Percentiles rank a stretch among this genome's conserved stretches.
Conservation (phyloP, 1,284 basidiomycete species). For the Rhodotorula sp. region DNA sequence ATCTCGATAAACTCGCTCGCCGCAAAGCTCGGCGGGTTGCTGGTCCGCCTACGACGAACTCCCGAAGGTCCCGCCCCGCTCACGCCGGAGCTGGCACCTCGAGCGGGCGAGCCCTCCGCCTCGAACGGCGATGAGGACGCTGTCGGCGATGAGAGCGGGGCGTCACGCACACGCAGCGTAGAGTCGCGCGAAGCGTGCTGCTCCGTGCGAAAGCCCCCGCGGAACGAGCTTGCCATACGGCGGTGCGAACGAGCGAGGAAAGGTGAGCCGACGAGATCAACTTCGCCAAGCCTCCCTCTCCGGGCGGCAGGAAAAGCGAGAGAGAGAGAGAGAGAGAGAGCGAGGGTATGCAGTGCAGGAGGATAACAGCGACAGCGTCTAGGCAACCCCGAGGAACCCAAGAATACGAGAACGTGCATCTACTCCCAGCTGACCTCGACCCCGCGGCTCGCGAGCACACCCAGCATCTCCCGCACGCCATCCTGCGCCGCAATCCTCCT, state of each 20-base stretch:
- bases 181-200: too few species aligned
- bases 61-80: not conserved
- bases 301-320: not conserved
- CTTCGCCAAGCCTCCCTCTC: too few species aligned
- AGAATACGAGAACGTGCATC: not conserved
- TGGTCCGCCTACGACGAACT: not conserved
- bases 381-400: not conserved
- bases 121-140: too few species aligned
- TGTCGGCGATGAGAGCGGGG: too few species aligned
- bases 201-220: too few species aligned
- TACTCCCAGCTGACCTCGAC: constrained; percentile 5
- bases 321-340: too few species aligned
- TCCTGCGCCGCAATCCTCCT: not conserved
- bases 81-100: too few species aligned
- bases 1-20: constrained; percentile 13
- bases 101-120: too few species aligned
- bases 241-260: too few species aligned
- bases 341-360: not conserved
- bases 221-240: too few species aligned
- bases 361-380: not conserved
- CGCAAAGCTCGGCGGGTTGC: constrained; percentile 9
- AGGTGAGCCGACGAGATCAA: too few species aligned
- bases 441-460: constrained; percentile 6
- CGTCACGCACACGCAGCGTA: too few species aligned
- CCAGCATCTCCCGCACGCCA: not conserved